Base-by-base conservation (phyloP, 2,329 filamentous ascomycete genomes). In the Sporothrix variecibatus region DNA sequence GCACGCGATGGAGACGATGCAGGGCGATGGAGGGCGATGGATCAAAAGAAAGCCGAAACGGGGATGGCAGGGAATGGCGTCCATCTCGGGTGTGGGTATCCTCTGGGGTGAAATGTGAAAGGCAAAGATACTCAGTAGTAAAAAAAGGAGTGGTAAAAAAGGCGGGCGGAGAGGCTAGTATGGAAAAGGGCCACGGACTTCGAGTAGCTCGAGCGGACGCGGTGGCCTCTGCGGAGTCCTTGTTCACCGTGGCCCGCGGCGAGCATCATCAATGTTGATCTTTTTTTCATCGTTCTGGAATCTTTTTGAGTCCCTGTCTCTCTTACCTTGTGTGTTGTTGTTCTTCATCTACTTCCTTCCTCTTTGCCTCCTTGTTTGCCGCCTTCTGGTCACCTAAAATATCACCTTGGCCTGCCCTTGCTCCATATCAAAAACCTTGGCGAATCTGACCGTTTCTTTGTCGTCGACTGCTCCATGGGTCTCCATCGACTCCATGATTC, bases 11-110 rank as follows among this genome's bases (percentile, higher is more conserved):
- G 7, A 7, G 34, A 34, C 28, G 28, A 62, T 38, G 58, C 4
- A 38, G 8, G 12, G 53, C 56, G 56, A 60, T 31, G 56, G 15
- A 20, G 17, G 5, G 56, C 11, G 28, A 20, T 34, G 56, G 56
- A 43, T 43, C 11, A 2, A 43, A 43, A 15, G 40, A 43, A 43
- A 43, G 9, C 12, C 40, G 40, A 43, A 43, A 43, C 40, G 40
- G 40, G 40, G 40, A 43, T 43, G 9, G 40, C 40, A 43, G 40
- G 40, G 40, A 43, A 43, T 43, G 40, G 40, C 2, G 40, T n/a
- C 31, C 58, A 62, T 38, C 58, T 62, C 31, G 58, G 58, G 58
- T 62, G 58, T 62, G 58, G 58, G 58, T 62, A 62, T 62, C 58
- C 58, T 62, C 28, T 38, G 31, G 28, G 31, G 31, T 28, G 6